These are phyloP conservation scores for Hyaloscypha hepaticicola DNA, from an alignment of 495 filamentous ascomycete species.

Conservation along the genomic window DNA sequence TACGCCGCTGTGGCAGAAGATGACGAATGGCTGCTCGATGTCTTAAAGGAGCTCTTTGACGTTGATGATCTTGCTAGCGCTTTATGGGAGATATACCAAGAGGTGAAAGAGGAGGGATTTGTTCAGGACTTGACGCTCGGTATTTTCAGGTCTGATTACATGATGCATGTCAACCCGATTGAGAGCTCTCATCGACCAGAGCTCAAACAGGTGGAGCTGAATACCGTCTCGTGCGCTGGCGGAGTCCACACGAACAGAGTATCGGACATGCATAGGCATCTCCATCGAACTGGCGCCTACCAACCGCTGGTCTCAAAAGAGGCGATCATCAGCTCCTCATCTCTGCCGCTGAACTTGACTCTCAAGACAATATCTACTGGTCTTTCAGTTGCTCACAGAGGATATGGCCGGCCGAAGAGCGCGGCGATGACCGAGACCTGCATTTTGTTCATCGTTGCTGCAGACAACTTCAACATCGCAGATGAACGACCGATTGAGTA, in stretches of 20 bases:
- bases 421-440: conserved; percentile 40
- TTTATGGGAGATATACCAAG: conserved; percentile 79
- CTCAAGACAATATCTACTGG: conserved; percentile 67
- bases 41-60: conserved; percentile 79
- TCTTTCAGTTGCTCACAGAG: conserved; percentile 67
- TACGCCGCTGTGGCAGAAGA: conserved; percentile 87
- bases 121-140: conserved; percentile 75
- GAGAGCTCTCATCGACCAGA: conserved; percentile 25
- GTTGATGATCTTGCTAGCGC: conserved; percentile 85
- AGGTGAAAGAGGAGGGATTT: conserved; percentile 84
- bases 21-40: conserved; percentile 73
- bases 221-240: conserved; percentile 94
- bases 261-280: conserved; percentile 64
- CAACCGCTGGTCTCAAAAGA: conserved; percentile 27
- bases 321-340: conserved; percentile 25
- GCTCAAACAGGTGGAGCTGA: conserved; percentile 96
- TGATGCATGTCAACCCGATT: conserved; percentile 68
- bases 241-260: conserved; percentile 80
- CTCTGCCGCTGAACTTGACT: conserved; percentile 67
- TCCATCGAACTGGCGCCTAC: conserved; percentile 10
- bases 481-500: conserved; percentile 82
- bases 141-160: conserved; percentile 94
- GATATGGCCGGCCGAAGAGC: conserved; percentile 61
- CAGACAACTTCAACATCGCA: conserved; percentile 83
- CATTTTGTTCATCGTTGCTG: conserved; percentile 83